Conservation (phyloP, 2,329 filamentous ascomycete species). For the Setomelanomma holmii region DNA sequence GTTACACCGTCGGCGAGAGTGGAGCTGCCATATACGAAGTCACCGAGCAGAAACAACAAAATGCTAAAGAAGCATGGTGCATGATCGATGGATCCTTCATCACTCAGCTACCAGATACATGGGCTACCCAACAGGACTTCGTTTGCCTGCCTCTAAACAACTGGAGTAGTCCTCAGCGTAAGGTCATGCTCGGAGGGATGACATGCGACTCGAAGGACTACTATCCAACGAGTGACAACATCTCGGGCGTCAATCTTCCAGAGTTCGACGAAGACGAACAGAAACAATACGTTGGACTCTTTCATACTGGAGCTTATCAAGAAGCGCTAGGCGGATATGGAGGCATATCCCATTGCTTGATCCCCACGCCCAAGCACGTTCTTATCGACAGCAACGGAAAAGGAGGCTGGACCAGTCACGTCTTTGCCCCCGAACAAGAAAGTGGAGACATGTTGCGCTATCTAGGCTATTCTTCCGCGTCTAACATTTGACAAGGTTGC, state of each 20-base stretch:
- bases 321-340: background rate
- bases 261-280: background rate
- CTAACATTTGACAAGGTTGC: too few relatives aligned
- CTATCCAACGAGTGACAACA: background rate
- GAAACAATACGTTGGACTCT: background rate
- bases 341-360: constrained; percentile 1
- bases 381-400: background rate
- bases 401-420: background rate
- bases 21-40: background rate
- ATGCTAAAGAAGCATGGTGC: background rate
- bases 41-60: constrained; percentile 1
- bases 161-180: background rate
- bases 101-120: background rate
- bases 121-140: background rate
- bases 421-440: background rate
- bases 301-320: constrained; percentile 1
- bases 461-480: background rate
- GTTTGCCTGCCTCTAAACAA: constrained; percentile 1
- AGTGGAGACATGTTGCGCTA: background rate
- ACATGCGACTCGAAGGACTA: constrained; percentile 1
- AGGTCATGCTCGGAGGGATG: constrained; percentile 1
- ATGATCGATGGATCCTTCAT: constrained; percentile 2
- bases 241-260: background rate
- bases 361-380: background rate
- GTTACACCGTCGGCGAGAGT: background rate